Evolutionary conservation across 768 basidiomycete species (phyloP).

Genomic region (Lactarius tabidus): DNA sequence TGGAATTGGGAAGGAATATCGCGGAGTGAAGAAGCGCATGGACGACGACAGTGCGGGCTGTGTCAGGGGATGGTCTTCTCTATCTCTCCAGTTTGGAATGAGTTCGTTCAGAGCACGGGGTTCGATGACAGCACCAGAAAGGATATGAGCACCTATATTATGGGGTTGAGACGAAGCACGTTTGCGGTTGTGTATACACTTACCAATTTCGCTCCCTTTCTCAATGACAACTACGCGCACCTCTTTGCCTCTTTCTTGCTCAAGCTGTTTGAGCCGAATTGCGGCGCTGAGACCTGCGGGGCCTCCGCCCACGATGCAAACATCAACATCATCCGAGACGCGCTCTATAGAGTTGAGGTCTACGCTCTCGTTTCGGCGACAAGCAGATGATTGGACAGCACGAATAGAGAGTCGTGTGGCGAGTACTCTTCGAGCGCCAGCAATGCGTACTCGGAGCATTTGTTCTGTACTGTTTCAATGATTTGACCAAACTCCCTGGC

Average conservation of each 20-base stretch:
- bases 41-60: slow-evolving; percentile 71
- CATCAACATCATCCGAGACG: slow-evolving; percentile 88
- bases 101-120: slow-evolving; percentile 88
- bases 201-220: slow-evolving; percentile 91
- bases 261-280: slow-evolving; percentile 91
- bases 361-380: slow-evolving; percentile 37
- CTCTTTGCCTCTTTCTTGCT: slow-evolving; percentile 71
- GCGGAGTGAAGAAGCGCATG: slow-evolving; percentile 83
- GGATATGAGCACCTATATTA: slow-evolving; percentile 77
- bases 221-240: slow-evolving; percentile 91
- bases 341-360: slow-evolving; percentile 68
- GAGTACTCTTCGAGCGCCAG: slow-evolving; percentile 4
- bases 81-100: slow-evolving; percentile 75
- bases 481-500: background rate
- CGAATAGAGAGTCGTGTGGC: slow-evolving; percentile 16
- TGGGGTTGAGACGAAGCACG: background rate
- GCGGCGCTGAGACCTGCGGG: slow-evolving; percentile 96
- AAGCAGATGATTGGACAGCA: slow-evolving; percentile 30
- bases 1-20: slow-evolving; percentile 71
- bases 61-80: slow-evolving; percentile 68
- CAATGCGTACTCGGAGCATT: slow-evolving; percentile 18
- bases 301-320: slow-evolving; percentile 94
- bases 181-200: slow-evolving; percentile 35
- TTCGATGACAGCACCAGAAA: slow-evolving; percentile 95
- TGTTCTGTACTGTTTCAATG: background rate